phyloP scores from a whole-genome alignment of 73 alveolate species.

The Urostyla sp. region DNA sequence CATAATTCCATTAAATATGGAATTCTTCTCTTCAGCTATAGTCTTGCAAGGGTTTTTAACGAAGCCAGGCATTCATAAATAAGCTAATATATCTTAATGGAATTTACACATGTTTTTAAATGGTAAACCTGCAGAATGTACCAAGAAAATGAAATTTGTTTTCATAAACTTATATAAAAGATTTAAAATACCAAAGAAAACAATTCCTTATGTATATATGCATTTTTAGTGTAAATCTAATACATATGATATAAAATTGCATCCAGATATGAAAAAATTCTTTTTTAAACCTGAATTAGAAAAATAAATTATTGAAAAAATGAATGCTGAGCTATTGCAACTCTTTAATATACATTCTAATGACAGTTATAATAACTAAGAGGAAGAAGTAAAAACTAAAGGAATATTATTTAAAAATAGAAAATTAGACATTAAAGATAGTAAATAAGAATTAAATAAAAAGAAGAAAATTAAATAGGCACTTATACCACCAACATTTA shows the following conservation, averaged over 20 bases:
- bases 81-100: not conserved
- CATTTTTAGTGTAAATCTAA: not conserved
- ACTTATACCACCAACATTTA: no score
- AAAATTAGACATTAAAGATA: no score
- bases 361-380: no score
- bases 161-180: constrained; percentile 19
- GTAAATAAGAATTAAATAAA: no score
- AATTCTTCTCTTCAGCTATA: no score
- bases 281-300: constrained; percentile 54
- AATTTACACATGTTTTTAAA: constrained; percentile 28
- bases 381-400: no score
- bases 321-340: no score
- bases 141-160: constrained; percentile 19
- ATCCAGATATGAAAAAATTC: constrained; percentile 31
- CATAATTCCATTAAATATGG: no score
- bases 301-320: constrained; percentile 16
- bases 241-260: constrained; percentile 33
- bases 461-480: no score
- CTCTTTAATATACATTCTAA: no score
- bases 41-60: no score
- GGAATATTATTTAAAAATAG: no score
- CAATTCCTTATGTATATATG: constrained; percentile 41
- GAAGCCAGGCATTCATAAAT: not conserved
- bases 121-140: constrained; percentile 36
- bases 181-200: constrained; percentile 16